Percentiles rank a stretch among this genome's conserved stretches.
Conservation (phyloP, 371 early-diverging fungal genomes). For the Caulochytrium protostelioides region DNA sequence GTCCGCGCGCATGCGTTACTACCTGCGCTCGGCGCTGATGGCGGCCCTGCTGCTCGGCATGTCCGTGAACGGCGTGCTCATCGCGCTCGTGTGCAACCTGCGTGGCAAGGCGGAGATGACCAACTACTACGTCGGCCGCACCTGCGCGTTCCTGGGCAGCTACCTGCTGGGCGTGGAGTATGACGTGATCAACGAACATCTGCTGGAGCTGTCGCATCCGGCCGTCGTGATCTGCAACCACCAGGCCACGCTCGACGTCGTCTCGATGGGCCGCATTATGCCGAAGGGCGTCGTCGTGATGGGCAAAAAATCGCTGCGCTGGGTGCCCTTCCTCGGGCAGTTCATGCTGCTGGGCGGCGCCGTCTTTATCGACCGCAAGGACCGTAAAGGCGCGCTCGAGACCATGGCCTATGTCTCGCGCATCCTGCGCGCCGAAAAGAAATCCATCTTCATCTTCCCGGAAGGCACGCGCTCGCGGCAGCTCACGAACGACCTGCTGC, state of each 20-base stretch:
- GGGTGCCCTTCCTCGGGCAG: conserved; percentile 64
- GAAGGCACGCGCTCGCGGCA: conserved; percentile 80
- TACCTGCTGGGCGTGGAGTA: conserved; percentile 32
- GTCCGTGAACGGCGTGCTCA: neutral
- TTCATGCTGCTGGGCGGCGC: conserved; percentile 55
- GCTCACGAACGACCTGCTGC: conserved; percentile 44
- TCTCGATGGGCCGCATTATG: conserved; percentile 45
- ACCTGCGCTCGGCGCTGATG: no score
- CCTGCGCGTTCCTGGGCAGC: conserved; percentile 24
- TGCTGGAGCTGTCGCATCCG: conserved; percentile 28
- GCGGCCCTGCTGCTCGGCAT: no score
- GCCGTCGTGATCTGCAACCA: conserved; percentile 50
- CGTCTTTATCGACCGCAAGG: conserved; percentile 72
- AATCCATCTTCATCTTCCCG: conserved; percentile 63
- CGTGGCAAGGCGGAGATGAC: conserved; percentile 24
- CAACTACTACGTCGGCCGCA: conserved; percentile 38
- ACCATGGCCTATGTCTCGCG: conserved; percentile 52
- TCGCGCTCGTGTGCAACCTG: neutral
- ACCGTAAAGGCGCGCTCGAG: conserved; percentile 51
- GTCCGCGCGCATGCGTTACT: no score
- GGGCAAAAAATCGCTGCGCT: conserved; percentile 59
- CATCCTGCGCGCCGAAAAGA: conserved; percentile 49
- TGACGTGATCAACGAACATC: conserved; percentile 33
- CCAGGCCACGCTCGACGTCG: conserved; percentile 61
- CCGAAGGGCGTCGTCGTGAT: conserved; percentile 37